Conservation (phyloP, 1,284 basidiomycete species). For the Apiotrichum brassicae region DNA sequence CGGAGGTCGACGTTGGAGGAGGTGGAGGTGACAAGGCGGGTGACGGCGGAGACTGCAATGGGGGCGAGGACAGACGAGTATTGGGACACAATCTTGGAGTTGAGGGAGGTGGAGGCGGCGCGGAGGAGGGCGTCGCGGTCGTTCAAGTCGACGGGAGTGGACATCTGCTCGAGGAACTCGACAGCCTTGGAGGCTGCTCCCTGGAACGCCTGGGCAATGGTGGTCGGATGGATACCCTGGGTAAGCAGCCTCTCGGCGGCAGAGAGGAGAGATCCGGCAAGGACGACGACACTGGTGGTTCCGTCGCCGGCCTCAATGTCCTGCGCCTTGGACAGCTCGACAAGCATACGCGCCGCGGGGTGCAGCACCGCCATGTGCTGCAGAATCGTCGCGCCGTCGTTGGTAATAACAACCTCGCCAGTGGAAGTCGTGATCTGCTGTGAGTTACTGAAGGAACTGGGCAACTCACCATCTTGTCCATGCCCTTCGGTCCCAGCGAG, state of each 20-base stretch:
- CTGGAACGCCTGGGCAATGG: conserved; percentile 93
- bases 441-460: not conserved
- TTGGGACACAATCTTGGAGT: conserved; percentile 99
- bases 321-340: conserved; percentile 96
- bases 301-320: conserved; percentile 99
- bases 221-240: conserved; percentile 93
- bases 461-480: conserved; percentile 92
- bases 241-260: conserved; percentile 95
- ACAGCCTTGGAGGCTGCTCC: conserved; percentile 88
- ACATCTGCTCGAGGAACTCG: conserved; percentile 88
- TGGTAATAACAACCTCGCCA: conserved; percentile 96
- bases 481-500: conserved; percentile 92
- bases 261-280: conserved; percentile 85
- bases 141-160: conserved; percentile 83
- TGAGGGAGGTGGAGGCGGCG: conserved; percentile 90
- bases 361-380: conserved; percentile 97
- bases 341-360: conserved; percentile 97
- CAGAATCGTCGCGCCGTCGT: conserved; percentile 97
- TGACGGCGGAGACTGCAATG: conserved; percentile 95
- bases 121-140: conserved; percentile 82
- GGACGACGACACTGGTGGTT: conserved; percentile 96
- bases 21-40: conserved; percentile 73
- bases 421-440: conserved; percentile 90
- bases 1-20: conserved; percentile 93
- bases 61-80: conserved; percentile 96